Evolutionary conservation across 1,139 yeast species (phyloP), one percentile per base, ranked within the genome.

Genomic region (Yamadazyma oceani): DNA sequence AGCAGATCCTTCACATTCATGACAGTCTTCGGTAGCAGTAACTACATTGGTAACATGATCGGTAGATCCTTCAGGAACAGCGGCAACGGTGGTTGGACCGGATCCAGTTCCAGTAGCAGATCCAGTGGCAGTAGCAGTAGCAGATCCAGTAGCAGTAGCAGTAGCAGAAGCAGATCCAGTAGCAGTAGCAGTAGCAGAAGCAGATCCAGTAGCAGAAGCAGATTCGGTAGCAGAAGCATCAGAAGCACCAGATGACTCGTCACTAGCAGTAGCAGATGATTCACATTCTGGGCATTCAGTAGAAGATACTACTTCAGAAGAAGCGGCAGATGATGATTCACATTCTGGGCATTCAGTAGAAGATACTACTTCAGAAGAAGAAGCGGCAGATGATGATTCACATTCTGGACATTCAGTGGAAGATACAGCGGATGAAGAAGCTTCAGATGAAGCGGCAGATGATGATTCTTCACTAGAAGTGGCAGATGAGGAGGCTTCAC

Each of bases 391-490:
- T 11, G 37, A 26, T 14, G 38, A 35, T 24, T 24, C 26, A 17
- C 15, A 23, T 21, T 6, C 26, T 11, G 26, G n/a, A 12, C n/a
- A 24, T 5, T 11, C 37, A 17, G 33, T 24, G 17, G 39, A 33
- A 9, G 38, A 26, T 17, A 32, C 33, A 34, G 36, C 40, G 15
- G 31, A 22, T 2, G 40, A 34, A 30, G 41, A 25, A 15, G 17
- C 37, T 14, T 16, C 34, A 4, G 44, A 26, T 32, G 43, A 27
- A 24, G 23, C 22, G 10, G 39, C 22, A 17, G 35, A 39, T 17
- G 36, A 33, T 17, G 43, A 34, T 31, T 36, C 32, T 13, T 17
- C 31, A 15, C 37, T 11, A 11, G 41, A 35, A 17, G 39, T 19
- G 19, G 30, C 23, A 15, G 40, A 35, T 13, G 37, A 31, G 16